Conservation (phyloP, 2,329 filamentous ascomycete species). For the Neocatenulostroma microsporum region DNA sequence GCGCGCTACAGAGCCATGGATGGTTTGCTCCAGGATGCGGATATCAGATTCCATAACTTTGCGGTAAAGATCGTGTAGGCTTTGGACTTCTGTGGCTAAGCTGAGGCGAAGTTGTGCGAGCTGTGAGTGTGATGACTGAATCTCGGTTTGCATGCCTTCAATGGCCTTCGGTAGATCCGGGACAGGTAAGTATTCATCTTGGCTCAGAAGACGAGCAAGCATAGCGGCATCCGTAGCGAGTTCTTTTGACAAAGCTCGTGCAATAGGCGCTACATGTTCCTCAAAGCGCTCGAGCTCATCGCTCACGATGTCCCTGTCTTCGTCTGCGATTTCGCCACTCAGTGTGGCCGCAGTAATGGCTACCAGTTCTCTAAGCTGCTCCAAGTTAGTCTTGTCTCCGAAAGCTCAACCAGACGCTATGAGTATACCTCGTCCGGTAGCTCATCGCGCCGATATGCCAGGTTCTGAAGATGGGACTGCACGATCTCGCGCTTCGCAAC, state of each 20-base stretch:
- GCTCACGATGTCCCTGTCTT: conserved; percentile 34
- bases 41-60: conserved; percentile 33
- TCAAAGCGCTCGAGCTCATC: conserved; percentile 35
- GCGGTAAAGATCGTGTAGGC: conserved; percentile 32
- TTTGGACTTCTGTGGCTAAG: conserved; percentile 28
- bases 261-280: conserved; percentile 31
- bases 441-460: conserved; percentile 28
- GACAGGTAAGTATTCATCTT: conserved; percentile 8
- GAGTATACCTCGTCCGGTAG: conserved; percentile 34
- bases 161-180: conserved; percentile 12
- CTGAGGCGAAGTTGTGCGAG: conserved; percentile 26
- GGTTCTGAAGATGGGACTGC: conserved; percentile 27
- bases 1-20: conserved; percentile 39
- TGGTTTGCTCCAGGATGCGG: conserved; percentile 39
- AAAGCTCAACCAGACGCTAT: background rate
- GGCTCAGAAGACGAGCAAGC: conserved; percentile 27
- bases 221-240: conserved; percentile 24
- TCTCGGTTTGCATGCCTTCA: conserved; percentile 10
- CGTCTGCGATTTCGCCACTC: conserved; percentile 27
- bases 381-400: no score
- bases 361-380: conserved; percentile 35
- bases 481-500: conserved; percentile 29
- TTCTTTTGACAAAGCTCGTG: conserved; percentile 28
- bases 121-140: conserved; percentile 14
- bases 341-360: conserved; percentile 37